These are phyloP conservation scores for Amanita thiersii DNA, from an alignment of 768 basidiomycete genomes.

Conservation along the genomic window DNA sequence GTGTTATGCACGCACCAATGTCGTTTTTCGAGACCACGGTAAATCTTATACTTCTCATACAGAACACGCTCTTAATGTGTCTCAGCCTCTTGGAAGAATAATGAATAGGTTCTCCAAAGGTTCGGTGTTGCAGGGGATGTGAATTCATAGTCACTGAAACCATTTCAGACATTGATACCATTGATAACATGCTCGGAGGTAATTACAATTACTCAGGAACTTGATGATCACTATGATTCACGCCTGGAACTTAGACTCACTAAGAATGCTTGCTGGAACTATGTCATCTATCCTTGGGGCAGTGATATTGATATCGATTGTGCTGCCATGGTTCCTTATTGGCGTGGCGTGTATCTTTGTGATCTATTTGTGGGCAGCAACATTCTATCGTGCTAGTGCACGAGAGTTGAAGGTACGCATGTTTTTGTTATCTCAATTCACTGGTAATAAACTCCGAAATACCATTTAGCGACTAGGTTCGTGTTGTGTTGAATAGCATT, in stretches of 20 bases:
- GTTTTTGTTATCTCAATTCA: slow-evolving; percentile 2
- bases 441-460: not conserved
- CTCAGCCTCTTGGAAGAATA: slow-evolving; percentile 72
- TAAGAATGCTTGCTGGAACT: slow-evolving; percentile 67
- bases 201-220: slow-evolving; percentile 2
- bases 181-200: slow-evolving; percentile 68
- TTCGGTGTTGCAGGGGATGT: slow-evolving; percentile 11
- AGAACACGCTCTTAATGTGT: slow-evolving; percentile 10
- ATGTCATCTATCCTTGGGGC: slow-evolving; percentile 62
- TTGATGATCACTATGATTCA: not conserved
- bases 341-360: slow-evolving; percentile 52
- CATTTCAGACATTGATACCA: slow-evolving; percentile 60
- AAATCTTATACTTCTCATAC: slow-evolving; percentile 12
- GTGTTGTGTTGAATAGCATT: not conserved
- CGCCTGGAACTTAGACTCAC: slow-evolving; percentile 35
- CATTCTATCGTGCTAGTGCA: slow-evolving; percentile 81
- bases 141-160: not conserved
- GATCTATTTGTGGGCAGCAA: slow-evolving; percentile 62
- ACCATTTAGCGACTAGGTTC: slow-evolving; percentile 43
- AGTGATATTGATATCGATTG: slow-evolving; percentile 67
- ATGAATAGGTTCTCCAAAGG: slow-evolving; percentile 88
- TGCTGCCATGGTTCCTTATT: slow-evolving; percentile 82
- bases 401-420: slow-evolving; percentile 69
- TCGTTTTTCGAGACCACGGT: slow-evolving; percentile 86
- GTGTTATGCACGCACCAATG: slow-evolving; percentile 82